Base-by-base conservation (phyloP, 495 filamentous ascomycete species). In the Amphirosellinia nigrospora region DNA sequence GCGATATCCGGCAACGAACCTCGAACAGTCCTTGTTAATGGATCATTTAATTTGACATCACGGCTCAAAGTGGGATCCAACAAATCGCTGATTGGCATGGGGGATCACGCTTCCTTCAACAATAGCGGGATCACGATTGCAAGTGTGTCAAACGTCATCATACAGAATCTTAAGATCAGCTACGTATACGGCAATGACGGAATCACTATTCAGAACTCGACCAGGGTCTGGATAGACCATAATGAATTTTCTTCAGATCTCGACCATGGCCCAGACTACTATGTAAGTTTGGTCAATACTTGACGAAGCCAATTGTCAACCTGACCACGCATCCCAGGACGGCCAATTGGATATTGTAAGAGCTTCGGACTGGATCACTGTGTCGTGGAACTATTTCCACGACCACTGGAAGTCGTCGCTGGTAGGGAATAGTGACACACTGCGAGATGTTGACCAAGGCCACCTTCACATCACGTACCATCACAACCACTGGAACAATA, bases 141-240 rank as follows among this genome's bases (percentile, higher is more conserved):
- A 53, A 53, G 50, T 16, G 50, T 15, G 50, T 53, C 50, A 28
- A 53, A 53, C 16, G 26, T 53, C 3, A 53, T 53, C 26, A 30
- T 53, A 53, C 58, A 66, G 19, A 66, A 74, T 23, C 13, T 73
- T n/a, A 67, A 73, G 39, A 67, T 74, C 30, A 60, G 45, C 19
- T 58, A 64, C 4, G 64, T 64, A 10, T 53, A 38, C 26, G 41
- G 46, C 10, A 59, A 69, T 34, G 70, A 74, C 41, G 59, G 70
- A 5, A 38, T 73, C 38, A 39, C 72, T 0, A 43, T 73, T 23
- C 81, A 84, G 46, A 73, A 79, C 28, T 76, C 81, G 16, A 84
- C 73, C 64, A 85, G 86, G 68, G 80, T 87, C 41, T 87, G 85
- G 84, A 76, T 86, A 64, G 85, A 86, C 74, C 85, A 87, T 76